A percentile compares a stretch with the other conserved stretches of the same genome.
phyloP scores from a whole-genome alignment of 2,329 filamentous ascomycete genomes.

The Penicillium hordei region DNA sequence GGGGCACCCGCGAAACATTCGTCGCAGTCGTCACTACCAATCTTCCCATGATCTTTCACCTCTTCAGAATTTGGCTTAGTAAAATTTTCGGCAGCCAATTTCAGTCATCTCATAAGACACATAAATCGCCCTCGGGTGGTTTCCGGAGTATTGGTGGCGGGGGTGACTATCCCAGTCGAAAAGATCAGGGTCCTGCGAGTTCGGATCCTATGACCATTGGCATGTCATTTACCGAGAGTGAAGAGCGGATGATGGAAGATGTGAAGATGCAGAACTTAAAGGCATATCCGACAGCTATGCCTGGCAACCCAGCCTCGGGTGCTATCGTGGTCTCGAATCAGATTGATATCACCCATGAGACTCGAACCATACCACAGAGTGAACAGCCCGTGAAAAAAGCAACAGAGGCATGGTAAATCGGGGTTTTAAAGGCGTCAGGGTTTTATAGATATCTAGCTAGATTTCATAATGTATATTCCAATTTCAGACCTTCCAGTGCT shows the following conservation, averaged over 20 bases:
- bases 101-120: slow-evolving; percentile 39
- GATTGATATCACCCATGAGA: slow-evolving; percentile 38
- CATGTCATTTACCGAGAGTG: slow-evolving; percentile 46
- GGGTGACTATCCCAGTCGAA: slow-evolving; percentile 27
- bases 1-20: slow-evolving; percentile 43
- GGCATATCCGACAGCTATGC: slow-evolving; percentile 17
- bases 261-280: slow-evolving; percentile 44
- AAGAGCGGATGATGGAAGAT: slow-evolving; percentile 48
- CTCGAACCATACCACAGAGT: neutral
- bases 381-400: neutral
- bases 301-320: slow-evolving; percentile 15
- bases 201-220: slow-evolving; percentile 37
- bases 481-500: no score
- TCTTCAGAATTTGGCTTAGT: slow-evolving; percentile 43
- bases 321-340: slow-evolving; percentile 48
- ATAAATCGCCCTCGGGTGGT: slow-evolving; percentile 32
- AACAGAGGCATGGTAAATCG: neutral
- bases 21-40: slow-evolving; percentile 42
- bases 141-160: slow-evolving; percentile 25
- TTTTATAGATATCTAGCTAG: neutral
- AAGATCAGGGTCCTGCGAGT: slow-evolving; percentile 33
- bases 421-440: neutral
- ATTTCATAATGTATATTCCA: neutral
- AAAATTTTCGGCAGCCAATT: slow-evolving; percentile 42
- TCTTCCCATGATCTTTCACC: slow-evolving; percentile 42